A percentile compares a stretch with the other conserved stretches of the same genome.
These are phyloP conservation scores for Aphanomyces cochlioides DNA, from an alignment of 352 stramenopile species.

Conservation along the genomic window DNA sequence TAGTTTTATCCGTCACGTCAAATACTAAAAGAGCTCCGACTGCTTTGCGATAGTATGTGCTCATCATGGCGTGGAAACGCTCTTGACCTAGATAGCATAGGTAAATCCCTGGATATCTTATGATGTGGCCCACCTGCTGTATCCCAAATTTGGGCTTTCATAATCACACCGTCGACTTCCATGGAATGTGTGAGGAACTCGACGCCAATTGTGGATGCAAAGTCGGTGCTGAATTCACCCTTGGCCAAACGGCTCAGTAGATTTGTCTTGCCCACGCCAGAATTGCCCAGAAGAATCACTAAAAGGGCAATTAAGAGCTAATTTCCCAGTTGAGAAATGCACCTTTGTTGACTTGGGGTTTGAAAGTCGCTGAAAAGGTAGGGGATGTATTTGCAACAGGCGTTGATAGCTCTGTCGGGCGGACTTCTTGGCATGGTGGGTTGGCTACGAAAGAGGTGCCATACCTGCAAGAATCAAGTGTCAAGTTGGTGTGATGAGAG, in stretches of 20 bases:
- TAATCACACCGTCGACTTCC: conserved; percentile 53
- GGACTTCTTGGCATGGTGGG: conserved; percentile 45
- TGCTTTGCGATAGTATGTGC: conserved; percentile 84
- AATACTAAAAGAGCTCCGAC: conserved; percentile 75
- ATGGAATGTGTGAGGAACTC: conserved; percentile 86
- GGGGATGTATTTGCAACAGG: not conserved
- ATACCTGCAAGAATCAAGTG: conserved; percentile 39
- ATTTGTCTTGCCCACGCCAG: conserved; percentile 82
- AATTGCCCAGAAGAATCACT: conserved; percentile 83
- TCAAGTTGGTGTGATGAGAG: not conserved
- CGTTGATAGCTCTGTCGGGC: conserved; percentile 35
- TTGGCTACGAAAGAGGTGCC: conserved; percentile 51
- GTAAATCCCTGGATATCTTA: not conserved
- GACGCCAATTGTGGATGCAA: conserved; percentile 79
- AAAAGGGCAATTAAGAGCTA: not conserved
- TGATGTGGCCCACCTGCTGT: conserved; percentile 40
- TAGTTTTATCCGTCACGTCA: conserved; percentile 56
- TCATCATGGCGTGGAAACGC: conserved; percentile 86
- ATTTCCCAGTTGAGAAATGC: not conserved
- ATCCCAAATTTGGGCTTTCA: conserved; percentile 88
- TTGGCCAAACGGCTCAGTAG: conserved; percentile 75
- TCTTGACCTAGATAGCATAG: conserved; percentile 48
- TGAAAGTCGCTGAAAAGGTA: conserved; percentile 35
- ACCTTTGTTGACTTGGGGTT: conserved; percentile 66
- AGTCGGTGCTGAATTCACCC: conserved; percentile 79